These are phyloP conservation scores for Globisporangium emineosum DNA, from an alignment of 352 stramenopile genomes.

Conservation along the genomic window DNA sequence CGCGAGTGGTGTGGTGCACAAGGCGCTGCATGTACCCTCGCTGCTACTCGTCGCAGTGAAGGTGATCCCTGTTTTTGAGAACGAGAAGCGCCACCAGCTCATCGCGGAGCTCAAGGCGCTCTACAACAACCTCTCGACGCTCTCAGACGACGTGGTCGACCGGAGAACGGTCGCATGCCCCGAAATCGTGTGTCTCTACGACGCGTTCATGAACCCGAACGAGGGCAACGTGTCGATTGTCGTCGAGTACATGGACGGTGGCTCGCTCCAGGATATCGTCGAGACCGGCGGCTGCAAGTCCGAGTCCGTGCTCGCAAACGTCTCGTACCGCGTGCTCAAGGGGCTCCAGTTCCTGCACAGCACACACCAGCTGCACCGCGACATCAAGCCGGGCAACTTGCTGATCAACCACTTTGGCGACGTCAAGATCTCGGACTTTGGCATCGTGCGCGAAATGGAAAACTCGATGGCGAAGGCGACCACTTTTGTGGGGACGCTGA, in stretches of 20 bases:
- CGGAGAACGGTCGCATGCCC: slow-evolving; percentile 58
- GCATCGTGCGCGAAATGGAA: slow-evolving; percentile 83
- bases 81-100: slow-evolving; percentile 85
- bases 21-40: slow-evolving; percentile 87
- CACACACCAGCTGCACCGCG: slow-evolving; percentile 89
- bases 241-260: slow-evolving; percentile 96
- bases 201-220: slow-evolving; percentile 92
- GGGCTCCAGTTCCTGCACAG: slow-evolving; percentile 89
- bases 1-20: slow-evolving; percentile 87
- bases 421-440: slow-evolving; percentile 89
- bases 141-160: slow-evolving; percentile 48
- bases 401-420: slow-evolving; percentile 91
- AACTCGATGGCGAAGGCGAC: slow-evolving; percentile 85
- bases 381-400: slow-evolving; percentile 94
- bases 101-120: slow-evolving; percentile 82
- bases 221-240: slow-evolving; percentile 91
- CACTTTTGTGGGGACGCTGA: slow-evolving; percentile 91
- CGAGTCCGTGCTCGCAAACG: slow-evolving; percentile 88
- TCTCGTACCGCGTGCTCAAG: slow-evolving; percentile 84
- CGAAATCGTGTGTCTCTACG: slow-evolving; percentile 91
- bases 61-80: slow-evolving; percentile 88
- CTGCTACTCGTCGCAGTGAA: slow-evolving; percentile 89
- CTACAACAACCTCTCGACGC: slow-evolving; percentile 83
- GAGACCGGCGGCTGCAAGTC: slow-evolving; percentile 84
- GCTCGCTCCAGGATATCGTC: slow-evolving; percentile 92